These are phyloP conservation scores for Conoideocrella luteorostrata DNA, from an alignment of 2,329 filamentous ascomycete genomes.

Conservation along the genomic window DNA sequence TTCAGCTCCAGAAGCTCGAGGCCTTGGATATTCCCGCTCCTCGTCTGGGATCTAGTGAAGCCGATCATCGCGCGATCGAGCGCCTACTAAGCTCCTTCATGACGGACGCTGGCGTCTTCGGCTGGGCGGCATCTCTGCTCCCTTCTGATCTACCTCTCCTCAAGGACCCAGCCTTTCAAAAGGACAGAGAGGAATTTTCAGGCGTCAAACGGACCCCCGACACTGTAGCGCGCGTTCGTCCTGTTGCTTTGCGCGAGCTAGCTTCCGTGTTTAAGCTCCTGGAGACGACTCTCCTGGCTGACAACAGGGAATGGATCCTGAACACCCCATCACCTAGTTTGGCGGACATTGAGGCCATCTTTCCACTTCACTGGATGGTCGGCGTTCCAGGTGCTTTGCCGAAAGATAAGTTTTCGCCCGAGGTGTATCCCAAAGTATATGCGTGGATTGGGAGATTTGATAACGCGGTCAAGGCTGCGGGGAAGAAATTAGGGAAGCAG, in stretches of 20 bases:
- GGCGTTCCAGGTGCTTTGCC: constrained; percentile 50
- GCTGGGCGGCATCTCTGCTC: constrained; percentile 45
- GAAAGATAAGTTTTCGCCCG: constrained; percentile 41
- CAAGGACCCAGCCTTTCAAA: constrained; percentile 50
- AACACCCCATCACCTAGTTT: constrained; percentile 45
- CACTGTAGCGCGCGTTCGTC: constrained; percentile 25
- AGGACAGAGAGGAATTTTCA: constrained; percentile 44
- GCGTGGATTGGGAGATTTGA: constrained; percentile 61
- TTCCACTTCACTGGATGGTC: constrained; percentile 61
- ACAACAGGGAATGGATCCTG: constrained; percentile 61
- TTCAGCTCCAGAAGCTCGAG: constrained; percentile 62
- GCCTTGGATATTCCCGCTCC: constrained; percentile 40
- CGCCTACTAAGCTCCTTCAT: constrained; percentile 50
- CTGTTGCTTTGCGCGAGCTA: constrained; percentile 52
- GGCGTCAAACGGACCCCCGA: constrained; percentile 20
- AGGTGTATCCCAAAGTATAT: constrained; percentile 52
- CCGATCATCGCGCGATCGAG: constrained; percentile 40
- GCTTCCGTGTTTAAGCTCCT: constrained; percentile 48
- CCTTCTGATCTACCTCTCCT: constrained; percentile 48
- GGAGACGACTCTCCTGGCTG: constrained; percentile 56
- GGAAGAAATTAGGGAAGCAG: constrained; percentile 26
- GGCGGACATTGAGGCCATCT: constrained; percentile 64
- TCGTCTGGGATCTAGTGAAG: constrained; percentile 27
- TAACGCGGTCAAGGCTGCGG: constrained; percentile 36
- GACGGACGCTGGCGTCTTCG: constrained; percentile 53